Evolutionary conservation across 2,329 filamentous ascomycete genomes (phyloP), one percentile per base, ranked within the genome.

Genomic region (Arthrobotrys musiformis): DNA sequence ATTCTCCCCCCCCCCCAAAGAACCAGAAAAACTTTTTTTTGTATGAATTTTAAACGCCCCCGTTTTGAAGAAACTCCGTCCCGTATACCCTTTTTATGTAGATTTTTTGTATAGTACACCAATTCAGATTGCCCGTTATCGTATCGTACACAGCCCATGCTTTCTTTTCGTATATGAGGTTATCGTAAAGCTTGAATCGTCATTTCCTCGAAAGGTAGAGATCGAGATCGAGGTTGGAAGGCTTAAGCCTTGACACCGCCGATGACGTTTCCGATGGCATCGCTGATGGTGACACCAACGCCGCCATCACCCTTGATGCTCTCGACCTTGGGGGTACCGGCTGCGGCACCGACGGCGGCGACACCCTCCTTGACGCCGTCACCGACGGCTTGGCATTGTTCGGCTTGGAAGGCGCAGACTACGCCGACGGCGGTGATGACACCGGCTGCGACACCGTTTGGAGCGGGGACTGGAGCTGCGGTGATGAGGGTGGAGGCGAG

Each of bases 371-470:
- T 46, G 26, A 62, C n/a, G 2, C 40, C 40, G 24, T 62, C 58
- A 62, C 58, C 58, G 28, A 62, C 8, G 4, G 44, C 46, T 62
- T 62, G 58, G 24, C 58, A 62, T 46, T 62, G 58, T 46, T 62
- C 40, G 40, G 58, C 35, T 62, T 62, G 58, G 37, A 62, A 30
- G 58, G 58, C 58, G 40, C 58, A 62, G 58, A 9, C 58, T 6
- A 62, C 40, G 15, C 58, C 58, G 24, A 62, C 30, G 24, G 58
- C 24, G 2, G 58, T 62, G 26, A 62, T 62, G 26, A 46, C 40
- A 9, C 24, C 58, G 26, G 58, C 58, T 19, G 37, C 11, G 58
- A 46, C 58, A 15, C 24, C 37, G 58, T 37, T 22, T 22, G 52
- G 52, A 5, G 7, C 5, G 15, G 58, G 37, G 40, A 33, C 11